Evolutionary conservation across 2,329 filamentous ascomycete species (phyloP), one percentile per base, ranked within the genome.

Genomic region (Penicillium frequentans): DNA sequence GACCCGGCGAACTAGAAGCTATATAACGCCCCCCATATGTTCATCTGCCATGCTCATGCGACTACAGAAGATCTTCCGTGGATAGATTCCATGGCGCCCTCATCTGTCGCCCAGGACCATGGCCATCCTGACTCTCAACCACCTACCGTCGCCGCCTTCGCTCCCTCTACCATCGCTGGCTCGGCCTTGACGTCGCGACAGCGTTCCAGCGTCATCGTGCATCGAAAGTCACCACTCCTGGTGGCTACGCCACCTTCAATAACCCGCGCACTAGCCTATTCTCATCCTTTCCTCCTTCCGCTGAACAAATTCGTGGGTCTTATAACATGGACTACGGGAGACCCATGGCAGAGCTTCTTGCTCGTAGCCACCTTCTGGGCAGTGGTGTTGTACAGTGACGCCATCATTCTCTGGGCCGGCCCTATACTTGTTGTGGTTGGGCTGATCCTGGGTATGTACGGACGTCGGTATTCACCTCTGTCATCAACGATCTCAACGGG

Each of bases 271-370:
- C 83, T 99, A 58, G 93, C 93, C 62, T 97, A 98, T 73, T 96
- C 93, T 62, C 93, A 99, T 72, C 93, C 95, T 0, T 98, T 97
- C 72, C 81, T 99, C 8, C 80, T 96, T 8, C 92, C 93, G 6
- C 80, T 98, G 56, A 98, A 97, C 73, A 90, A 89, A 70, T 76
- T 96, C 16, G 89, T 85, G 3, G 95, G 93, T 0, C 79, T 99
- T 59, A 71, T 99, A 61, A 96, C 90, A 77, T 99, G 95, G 95
- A 96, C 91, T 9, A 93, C 90, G 1, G 90, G 86, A 39, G 95
- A 99, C 72, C 87, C 93, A 0, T 99, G 93, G 93, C 92, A 98
- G 80, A 97, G 93, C 80, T 99, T 98, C 70, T 80, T 99, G 59
- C 75, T 99, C 31, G 83, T 99, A 3, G 87, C 87, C 19, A 82